These are phyloP conservation scores for Mytilinidion resinicola DNA, from an alignment of 495 filamentous ascomycete genomes.

Conservation along the genomic window DNA sequence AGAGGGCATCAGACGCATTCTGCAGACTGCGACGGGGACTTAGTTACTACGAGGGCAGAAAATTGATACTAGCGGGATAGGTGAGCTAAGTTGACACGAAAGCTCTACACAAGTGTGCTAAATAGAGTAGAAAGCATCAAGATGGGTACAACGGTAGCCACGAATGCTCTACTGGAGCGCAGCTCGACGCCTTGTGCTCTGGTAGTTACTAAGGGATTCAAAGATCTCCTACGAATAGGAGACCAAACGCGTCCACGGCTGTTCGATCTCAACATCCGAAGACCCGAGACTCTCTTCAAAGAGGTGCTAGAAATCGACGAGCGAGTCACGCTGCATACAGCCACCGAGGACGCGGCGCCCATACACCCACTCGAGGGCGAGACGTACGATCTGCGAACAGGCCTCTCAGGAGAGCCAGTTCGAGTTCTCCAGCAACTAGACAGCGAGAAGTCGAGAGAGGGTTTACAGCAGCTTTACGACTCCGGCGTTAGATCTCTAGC, in stretches of 20 bases:
- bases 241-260: constrained; percentile 29
- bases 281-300: constrained; percentile 16
- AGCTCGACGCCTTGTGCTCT: constrained; percentile 15
- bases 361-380: constrained; percentile 17
- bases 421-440: constrained; percentile 22
- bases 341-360: constrained; percentile 27
- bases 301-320: constrained; percentile 30
- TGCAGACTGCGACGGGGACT: constrained; percentile 1
- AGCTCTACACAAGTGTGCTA: no score
- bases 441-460: constrained; percentile 10
- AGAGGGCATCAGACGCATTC: constrained; percentile 40
- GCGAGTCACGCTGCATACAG: constrained; percentile 31
- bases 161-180: constrained; percentile 30
- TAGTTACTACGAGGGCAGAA: constrained; percentile 5
- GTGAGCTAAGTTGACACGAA: no score
- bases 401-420: constrained; percentile 6
- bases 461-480: constrained; percentile 24
- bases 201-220: constrained; percentile 26
- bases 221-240: constrained; percentile 30
- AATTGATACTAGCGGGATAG: constrained; percentile 6
- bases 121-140: constrained; percentile 3
- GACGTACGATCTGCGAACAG: constrained; percentile 11
- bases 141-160: constrained; percentile 31
- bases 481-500: constrained; percentile 28
- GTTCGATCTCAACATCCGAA: constrained; percentile 27